Percentiles rank a stretch among this genome's conserved stretches.
phyloP scores from a whole-genome alignment of 352 stramenopile species.

The Blastocystis sp. region DNA sequence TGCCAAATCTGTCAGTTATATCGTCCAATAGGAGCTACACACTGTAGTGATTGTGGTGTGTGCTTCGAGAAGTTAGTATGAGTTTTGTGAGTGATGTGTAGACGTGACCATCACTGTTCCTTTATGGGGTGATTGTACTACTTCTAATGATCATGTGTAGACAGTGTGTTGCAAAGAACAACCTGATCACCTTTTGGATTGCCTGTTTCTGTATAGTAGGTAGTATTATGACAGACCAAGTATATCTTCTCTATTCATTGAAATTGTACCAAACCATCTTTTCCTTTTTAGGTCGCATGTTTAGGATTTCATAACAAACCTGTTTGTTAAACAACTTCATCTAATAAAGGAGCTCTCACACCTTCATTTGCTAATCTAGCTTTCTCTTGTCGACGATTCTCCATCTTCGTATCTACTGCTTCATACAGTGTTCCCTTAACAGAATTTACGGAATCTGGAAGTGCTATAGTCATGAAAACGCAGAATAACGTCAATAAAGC shows the following conservation, averaged over 20 bases:
- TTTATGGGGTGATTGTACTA: slow-evolving; percentile 6
- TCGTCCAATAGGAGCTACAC: neutral
- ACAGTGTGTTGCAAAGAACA: slow-evolving; percentile 44
- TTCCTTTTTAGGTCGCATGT: neutral
- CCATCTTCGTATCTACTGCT: slow-evolving; percentile 19
- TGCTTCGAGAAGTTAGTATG: slow-evolving; percentile 22
- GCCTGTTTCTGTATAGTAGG: neutral
- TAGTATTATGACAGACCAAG: neutral
- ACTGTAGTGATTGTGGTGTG: slow-evolving; percentile 34
- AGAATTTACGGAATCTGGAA: slow-evolving; percentile 28
- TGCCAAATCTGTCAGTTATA: slow-evolving; percentile 56
- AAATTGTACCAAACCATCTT: neutral
- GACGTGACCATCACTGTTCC: slow-evolving; percentile 32
- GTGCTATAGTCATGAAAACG: neutral
- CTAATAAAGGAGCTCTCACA: slow-evolving; percentile 17
- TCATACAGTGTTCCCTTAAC: slow-evolving; percentile 38
- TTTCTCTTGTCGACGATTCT: slow-evolving; percentile 27
- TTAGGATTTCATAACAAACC: slow-evolving; percentile 15
- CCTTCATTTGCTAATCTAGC: neutral
- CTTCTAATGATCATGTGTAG: neutral
- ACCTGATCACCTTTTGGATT: neutral
- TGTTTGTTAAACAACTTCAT: slow-evolving; percentile 26
- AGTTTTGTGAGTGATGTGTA: neutral
- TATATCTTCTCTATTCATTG: neutral
- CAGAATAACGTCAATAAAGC: slow-evolving; percentile 12